Evolutionary conservation across 805 yeast species (phyloP).

Genomic region (Schwanniomyces sp.): DNA sequence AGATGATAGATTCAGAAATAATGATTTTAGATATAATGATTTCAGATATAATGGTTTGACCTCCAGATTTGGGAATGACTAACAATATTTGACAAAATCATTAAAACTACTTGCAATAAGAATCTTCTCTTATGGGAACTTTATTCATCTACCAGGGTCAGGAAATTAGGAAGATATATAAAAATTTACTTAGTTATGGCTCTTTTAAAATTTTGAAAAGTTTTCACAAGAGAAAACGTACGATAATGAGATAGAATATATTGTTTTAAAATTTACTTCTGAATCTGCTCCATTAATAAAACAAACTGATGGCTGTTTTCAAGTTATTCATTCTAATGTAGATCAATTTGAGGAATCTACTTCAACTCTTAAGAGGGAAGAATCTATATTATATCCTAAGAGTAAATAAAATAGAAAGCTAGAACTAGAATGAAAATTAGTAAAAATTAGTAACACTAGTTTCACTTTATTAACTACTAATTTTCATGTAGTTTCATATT

Average conservation of each 20-base stretch:
- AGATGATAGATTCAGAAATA: conserved; percentile 32
- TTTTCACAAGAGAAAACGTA: conserved; percentile 41
- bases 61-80: conserved; percentile 48
- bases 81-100: conserved; percentile 34
- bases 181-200: conserved; percentile 48
- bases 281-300: conserved; percentile 28
- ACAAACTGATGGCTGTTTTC: conserved; percentile 23
- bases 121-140: conserved; percentile 52
- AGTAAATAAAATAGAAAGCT: no score
- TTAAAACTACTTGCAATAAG: conserved; percentile 51
- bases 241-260: conserved; percentile 29
- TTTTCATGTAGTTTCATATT: no score
- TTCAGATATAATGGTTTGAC: conserved; percentile 58
- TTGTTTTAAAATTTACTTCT: conserved; percentile 45
- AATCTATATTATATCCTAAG: conserved; percentile 32
- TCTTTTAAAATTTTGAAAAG: conserved; percentile 37
- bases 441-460: no score
- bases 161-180: conserved; percentile 48
- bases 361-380: conserved; percentile 46
- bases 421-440: no score
- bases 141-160: conserved; percentile 61
- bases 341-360: conserved; percentile 17
- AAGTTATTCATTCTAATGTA: conserved; percentile 32
- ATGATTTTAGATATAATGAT: conserved; percentile 35
- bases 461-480: no score